A percentile compares a stretch with the other conserved stretches of the same genome.
Conservation (phyloP, 2,329 filamentous ascomycete species). For the Diaporthe destruens region DNA sequence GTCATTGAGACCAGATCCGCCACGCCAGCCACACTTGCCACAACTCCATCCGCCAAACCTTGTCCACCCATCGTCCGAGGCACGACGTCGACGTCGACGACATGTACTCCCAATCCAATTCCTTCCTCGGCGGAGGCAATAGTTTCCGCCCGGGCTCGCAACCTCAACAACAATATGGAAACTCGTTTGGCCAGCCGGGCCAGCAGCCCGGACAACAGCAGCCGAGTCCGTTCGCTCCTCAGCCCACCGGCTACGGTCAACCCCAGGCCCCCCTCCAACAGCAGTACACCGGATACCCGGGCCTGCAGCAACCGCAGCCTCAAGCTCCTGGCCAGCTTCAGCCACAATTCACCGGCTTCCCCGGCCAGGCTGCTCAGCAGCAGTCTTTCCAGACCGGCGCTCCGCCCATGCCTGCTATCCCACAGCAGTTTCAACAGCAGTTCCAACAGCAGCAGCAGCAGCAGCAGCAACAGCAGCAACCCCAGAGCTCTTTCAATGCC, state of each 20-base stretch:
- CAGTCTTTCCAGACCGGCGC: conserved; percentile 73
- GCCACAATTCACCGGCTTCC: conserved; percentile 77
- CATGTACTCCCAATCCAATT: conserved; percentile 94
- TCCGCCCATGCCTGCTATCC: conserved; percentile 69
- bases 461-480: conserved; percentile 60
- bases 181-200: conserved; percentile 57
- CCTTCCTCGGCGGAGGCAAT: conserved; percentile 84
- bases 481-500: conserved; percentile 59
- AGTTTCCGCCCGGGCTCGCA: conserved; percentile 75
- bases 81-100: conserved; percentile 40
- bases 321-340: conserved; percentile 71
- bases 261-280: conserved; percentile 61
- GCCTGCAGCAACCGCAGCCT: conserved; percentile 66
- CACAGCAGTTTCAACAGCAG: conserved; percentile 71
- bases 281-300: conserved; percentile 72
- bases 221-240: conserved; percentile 67
- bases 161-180: conserved; percentile 63
- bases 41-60: conserved; percentile 2
- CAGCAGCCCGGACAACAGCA: conserved; percentile 62
- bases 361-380: conserved; percentile 59
- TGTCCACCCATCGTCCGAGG: conserved; percentile 14
- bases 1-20: conserved; percentile 37
- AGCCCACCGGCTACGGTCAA: conserved; percentile 72
- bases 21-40: conserved; percentile 30
- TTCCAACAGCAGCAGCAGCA: conserved; percentile 66